Conservation (phyloP, 192 early-diverging fungal genomes). For the Diversispora eburnea region DNA sequence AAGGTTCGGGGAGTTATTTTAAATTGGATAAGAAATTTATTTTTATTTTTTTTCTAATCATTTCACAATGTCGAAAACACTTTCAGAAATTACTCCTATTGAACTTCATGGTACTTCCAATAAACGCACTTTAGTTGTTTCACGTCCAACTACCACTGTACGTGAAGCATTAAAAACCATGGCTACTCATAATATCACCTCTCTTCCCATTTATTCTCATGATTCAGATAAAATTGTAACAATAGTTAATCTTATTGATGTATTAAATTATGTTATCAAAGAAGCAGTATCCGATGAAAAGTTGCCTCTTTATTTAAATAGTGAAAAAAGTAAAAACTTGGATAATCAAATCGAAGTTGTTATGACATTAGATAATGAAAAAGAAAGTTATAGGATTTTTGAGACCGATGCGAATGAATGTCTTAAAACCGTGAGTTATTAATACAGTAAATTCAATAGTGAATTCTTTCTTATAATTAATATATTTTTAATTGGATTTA, state of each 20-base stretch:
- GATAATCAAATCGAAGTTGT: constrained; percentile 40
- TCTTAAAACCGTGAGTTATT: constrained; percentile 28
- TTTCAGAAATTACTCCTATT: constrained; percentile 29
- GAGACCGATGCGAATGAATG: constrained; percentile 34
- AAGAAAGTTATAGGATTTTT: constrained; percentile 42
- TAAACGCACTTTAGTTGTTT: constrained; percentile 40
- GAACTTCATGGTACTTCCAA: constrained; percentile 28
- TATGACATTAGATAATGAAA: constrained; percentile 42
- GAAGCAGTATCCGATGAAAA: constrained; percentile 20
- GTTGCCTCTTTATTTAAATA: constrained; percentile 8
- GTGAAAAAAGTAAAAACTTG: constrained; percentile 31
- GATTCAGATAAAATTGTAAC: constrained; percentile 40
- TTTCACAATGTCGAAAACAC: neutral
- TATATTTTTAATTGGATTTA: neutral
- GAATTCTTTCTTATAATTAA: neutral
- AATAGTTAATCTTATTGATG: constrained; percentile 55
- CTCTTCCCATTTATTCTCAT: constrained; percentile 55
- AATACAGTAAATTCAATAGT: neutral
- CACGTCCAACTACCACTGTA: constrained; percentile 46
- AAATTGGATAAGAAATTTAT: too few relatives aligned
- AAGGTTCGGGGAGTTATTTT: too few relatives aligned
- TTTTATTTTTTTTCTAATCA: neutral
- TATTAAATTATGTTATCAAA: constrained; percentile 43
- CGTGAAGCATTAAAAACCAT: constrained; percentile 45
- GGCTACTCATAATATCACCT: constrained; percentile 48